Percentiles rank a stretch among this genome's conserved stretches.
Evolutionary conservation across 1,284 basidiomycete species (phyloP).

Genomic region (Apiotrichum gamsii): DNA sequence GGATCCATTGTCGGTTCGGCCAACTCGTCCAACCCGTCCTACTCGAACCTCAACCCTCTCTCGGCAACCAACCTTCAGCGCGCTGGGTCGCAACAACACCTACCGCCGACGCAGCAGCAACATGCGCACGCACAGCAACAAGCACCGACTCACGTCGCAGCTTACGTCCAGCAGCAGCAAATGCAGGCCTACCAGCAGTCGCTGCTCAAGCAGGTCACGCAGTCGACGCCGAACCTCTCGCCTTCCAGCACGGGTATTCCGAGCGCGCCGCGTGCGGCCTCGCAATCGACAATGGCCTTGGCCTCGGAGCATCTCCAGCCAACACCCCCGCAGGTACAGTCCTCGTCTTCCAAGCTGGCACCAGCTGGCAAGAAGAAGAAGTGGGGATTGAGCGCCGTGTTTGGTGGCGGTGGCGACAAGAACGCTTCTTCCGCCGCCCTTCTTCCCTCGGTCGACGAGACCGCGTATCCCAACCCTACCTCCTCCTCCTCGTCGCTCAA

Average conservation of each 20-base stretch:
- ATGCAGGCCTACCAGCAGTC: conserved; percentile 19
- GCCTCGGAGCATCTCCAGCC: neutral
- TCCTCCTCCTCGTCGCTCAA: conserved; percentile 55
- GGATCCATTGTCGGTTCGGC: conserved; percentile 7
- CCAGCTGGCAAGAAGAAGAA: conserved; percentile 47
- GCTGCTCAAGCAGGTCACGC: conserved; percentile 1
- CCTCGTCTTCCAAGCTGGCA: conserved; percentile 6
- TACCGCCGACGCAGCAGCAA: no score
- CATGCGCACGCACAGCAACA: conserved; percentile 7
- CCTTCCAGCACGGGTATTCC: no score
- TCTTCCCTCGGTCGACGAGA: conserved; percentile 57
- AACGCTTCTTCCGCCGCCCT: conserved; percentile 42
- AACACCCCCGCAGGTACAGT: neutral
- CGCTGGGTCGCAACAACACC: conserved; percentile 2
- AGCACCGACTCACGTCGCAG: conserved; percentile 18
- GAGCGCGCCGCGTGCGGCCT: neutral
- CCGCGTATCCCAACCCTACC: conserved; percentile 37
- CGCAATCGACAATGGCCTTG: conserved; percentile 3
- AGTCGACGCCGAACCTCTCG: conserved; percentile 8
- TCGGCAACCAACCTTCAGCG: conserved; percentile 16
- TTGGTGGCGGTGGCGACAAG: conserved; percentile 66
- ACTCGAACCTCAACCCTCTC: conserved; percentile 13
- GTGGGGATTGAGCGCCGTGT: conserved; percentile 54
- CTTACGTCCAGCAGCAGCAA: conserved; percentile 27
- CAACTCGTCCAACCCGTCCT: conserved; percentile 17